These are phyloP conservation scores for Apophysomyces sp. DNA, from an alignment of 371 early-diverging fungal genomes.

Conservation along the genomic window DNA sequence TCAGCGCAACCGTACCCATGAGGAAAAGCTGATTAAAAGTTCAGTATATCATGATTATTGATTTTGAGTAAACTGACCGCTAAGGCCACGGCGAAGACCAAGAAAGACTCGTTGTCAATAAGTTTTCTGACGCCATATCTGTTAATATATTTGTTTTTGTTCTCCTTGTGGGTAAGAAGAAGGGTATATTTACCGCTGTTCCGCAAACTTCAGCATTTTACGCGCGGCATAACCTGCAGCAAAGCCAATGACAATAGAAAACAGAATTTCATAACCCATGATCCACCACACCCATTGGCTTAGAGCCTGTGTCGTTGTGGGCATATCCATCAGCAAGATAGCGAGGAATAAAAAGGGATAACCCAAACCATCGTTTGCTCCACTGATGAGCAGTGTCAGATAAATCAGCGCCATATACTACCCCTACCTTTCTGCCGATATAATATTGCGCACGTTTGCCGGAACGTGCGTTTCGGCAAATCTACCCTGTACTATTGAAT, in stretches of 20 bases:
- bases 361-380: conserved; percentile 84
- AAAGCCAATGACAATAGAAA: conserved; percentile 79
- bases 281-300: conserved; percentile 72
- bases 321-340: conserved; percentile 64
- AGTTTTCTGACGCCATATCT: conserved; percentile 35
- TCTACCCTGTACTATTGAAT: conserved; percentile 90
- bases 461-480: conserved; percentile 93
- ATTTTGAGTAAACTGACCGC: conserved; percentile 49
- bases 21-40: conserved; percentile 58
- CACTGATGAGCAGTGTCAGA: conserved; percentile 28
- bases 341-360: conserved; percentile 87
- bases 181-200: conserved; percentile 31
- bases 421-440: conserved; percentile 74
- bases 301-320: conserved; percentile 56
- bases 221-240: conserved; percentile 75
- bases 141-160: neutral
- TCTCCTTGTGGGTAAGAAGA: neutral
- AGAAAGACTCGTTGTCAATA: conserved; percentile 92
- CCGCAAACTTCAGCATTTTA: conserved; percentile 68
- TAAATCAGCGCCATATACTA: neutral
- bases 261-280: conserved; percentile 71
- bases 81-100: conserved; percentile 85
- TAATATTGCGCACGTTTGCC: conserved; percentile 72
- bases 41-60: neutral
- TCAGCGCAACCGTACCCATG: conserved; percentile 72